Evolutionary conservation across 768 basidiomycete species (phyloP).

Genomic region (Leucosporidium yakuticum): DNA sequence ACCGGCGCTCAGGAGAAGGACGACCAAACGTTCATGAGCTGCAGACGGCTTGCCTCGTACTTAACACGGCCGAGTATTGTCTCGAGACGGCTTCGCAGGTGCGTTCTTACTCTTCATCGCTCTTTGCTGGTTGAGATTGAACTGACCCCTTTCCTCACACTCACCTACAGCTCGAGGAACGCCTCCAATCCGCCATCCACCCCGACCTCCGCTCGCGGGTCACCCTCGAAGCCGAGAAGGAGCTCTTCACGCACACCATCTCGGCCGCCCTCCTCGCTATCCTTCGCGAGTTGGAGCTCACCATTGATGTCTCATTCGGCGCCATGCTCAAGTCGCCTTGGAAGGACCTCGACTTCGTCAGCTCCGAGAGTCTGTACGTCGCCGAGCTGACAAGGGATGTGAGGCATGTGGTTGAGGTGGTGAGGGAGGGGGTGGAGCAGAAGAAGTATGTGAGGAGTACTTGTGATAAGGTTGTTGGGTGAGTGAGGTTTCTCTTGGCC

Average conservation of each 20-base stretch:
- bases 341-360: conserved; percentile 73
- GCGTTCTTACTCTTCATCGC: conserved; percentile 22
- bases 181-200: conserved; percentile 73
- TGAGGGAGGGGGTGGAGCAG: conserved; percentile 78
- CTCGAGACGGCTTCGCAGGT: conserved; percentile 84
- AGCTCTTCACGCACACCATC: conserved; percentile 80
- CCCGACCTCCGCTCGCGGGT: conserved; percentile 71
- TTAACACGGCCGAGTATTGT: conserved; percentile 98
- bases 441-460: conserved; percentile 90
- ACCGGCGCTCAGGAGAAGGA: conserved; percentile 69
- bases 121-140: background rate
- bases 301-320: conserved; percentile 71
- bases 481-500: conserved; percentile 25
- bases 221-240: conserved; percentile 74
- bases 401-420: conserved; percentile 67
- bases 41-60: conserved; percentile 74
- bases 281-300: conserved; percentile 76
- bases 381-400: conserved; percentile 66
- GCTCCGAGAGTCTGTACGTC: conserved; percentile 75
- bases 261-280: conserved; percentile 74
- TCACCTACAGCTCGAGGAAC: conserved; percentile 71
- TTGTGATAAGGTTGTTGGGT: conserved; percentile 91
- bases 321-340: conserved; percentile 72
- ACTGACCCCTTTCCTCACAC: background rate
- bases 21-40: conserved; percentile 70